A percentile compares a stretch with the other conserved stretches of the same genome.
Conservation (phyloP, 2,329 filamentous ascomycete species). For the Diaporthe capsici region DNA sequence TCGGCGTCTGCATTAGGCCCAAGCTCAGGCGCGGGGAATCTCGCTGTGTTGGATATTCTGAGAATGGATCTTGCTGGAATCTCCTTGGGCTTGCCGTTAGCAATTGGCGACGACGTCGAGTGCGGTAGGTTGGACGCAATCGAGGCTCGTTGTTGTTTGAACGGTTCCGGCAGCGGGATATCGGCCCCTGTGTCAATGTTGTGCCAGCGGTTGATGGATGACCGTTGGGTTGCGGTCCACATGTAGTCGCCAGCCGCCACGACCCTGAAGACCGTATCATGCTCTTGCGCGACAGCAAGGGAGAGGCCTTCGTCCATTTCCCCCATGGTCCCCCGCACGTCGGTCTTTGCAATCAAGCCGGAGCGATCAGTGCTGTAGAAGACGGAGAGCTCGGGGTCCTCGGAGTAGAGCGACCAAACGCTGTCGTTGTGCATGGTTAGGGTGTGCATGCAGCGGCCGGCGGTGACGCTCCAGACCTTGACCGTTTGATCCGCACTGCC, state of each 20-base stretch:
- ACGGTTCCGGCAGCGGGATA: slow-evolving; percentile 73
- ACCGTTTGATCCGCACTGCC: slow-evolving; percentile 96
- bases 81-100: slow-evolving; percentile 65
- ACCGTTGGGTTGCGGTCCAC: slow-evolving; percentile 91
- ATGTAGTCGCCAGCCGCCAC: slow-evolving; percentile 81
- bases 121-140: slow-evolving; percentile 56
- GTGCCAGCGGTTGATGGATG: slow-evolving; percentile 92
- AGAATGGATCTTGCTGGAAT: slow-evolving; percentile 86
- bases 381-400: slow-evolving; percentile 85
- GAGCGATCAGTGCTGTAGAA: slow-evolving; percentile 97
- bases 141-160: slow-evolving; percentile 64
- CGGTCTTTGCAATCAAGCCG: slow-evolving; percentile 95
- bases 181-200: slow-evolving; percentile 85
- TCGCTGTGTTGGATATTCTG: slow-evolving; percentile 85
- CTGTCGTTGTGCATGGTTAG: slow-evolving; percentile 99
- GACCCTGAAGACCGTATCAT: slow-evolving; percentile 82
- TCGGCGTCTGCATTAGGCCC: slow-evolving; percentile 68
- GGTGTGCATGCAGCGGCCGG: slow-evolving; percentile 96
- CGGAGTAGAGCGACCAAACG: slow-evolving; percentile 95
- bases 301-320: slow-evolving; percentile 91
- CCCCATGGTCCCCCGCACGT: slow-evolving; percentile 79
- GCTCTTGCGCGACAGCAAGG: slow-evolving; percentile 91
- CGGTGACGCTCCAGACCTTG: slow-evolving; percentile 97
- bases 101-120: slow-evolving; percentile 52
- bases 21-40: slow-evolving; percentile 74